Conservation (phyloP, 129 eudicot genomes). For the Lactuca sativa region DNA sequence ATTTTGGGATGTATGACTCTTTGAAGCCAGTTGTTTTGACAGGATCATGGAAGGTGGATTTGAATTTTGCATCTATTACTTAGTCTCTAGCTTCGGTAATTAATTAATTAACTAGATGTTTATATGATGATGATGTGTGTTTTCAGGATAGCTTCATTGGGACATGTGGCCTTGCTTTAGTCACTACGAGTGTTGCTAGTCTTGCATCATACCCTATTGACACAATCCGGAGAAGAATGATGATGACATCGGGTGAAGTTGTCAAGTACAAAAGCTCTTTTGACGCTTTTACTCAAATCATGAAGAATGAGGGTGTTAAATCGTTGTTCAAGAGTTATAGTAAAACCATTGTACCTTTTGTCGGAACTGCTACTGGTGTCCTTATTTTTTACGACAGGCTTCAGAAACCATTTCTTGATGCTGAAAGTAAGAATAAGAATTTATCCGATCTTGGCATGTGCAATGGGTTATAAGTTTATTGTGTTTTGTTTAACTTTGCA, state of each 20-base stretch:
- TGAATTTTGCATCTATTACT: neutral
- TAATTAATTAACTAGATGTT: too few relatives aligned
- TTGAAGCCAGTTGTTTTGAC: constrained; percentile 52
- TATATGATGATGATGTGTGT: neutral
- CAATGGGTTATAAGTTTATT: too few relatives aligned
- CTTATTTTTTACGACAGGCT: constrained; percentile 76
- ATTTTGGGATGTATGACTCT: constrained; percentile 60
- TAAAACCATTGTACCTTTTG: constrained; percentile 60
- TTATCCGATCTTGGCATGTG: too few relatives aligned
- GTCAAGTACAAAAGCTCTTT: constrained; percentile 60
- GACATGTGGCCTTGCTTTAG: constrained; percentile 57
- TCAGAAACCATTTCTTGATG: constrained; percentile 29
- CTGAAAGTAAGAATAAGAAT: too few relatives aligned
- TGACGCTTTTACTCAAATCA: constrained; percentile 51
- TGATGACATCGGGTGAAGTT: constrained; percentile 72
- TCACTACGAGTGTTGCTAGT: constrained; percentile 63
- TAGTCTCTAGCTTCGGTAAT: too few relatives aligned
- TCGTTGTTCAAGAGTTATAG: constrained; percentile 64
- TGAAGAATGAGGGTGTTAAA: constrained; percentile 58
- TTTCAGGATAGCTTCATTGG: constrained; percentile 64
- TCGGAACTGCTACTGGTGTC: constrained; percentile 81
- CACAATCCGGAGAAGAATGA: constrained; percentile 67
- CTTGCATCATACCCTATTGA: constrained; percentile 66
- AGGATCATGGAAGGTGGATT: constrained; percentile 40
- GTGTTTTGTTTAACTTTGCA: too few relatives aligned